Evolutionary conservation across 129 eudicot genomes (phyloP), one percentile per base, ranked within the genome.

Genomic region (Erigeron canadensis): DNA sequence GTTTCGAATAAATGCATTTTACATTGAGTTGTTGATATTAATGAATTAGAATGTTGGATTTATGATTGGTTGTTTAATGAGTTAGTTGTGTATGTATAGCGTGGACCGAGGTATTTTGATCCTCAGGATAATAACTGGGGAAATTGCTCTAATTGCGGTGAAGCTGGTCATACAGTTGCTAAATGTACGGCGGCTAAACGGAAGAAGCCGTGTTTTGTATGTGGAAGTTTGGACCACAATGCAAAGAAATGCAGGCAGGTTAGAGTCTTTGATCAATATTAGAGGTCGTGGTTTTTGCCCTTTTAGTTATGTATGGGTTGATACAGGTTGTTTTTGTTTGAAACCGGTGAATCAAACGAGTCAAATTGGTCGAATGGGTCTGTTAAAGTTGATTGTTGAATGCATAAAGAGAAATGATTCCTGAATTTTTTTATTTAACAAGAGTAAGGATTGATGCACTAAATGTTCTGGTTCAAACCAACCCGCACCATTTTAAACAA

Each of bases 61-160:
- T 58, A 42, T 51, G 47, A 70, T 22, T 10, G 55, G 61, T 64
- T 40, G 78, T 69, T 71, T 42, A 48, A 67, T 59, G 56, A 55
- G 65, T 72, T 85, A 63, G 72, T 77, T 63, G 66, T 74, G 65
- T 83, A 70, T 74, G 65, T 83, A 59, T 87, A 91, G 97, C 85
- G 97, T 60, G 92, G 95, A 19, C 97, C 96, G 18, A 91, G 97
- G 73, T 91, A 91, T 78, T 91, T 88, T 80, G 97, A 91, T 83
- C 91, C 89, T 67, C 91, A 86, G 41, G 97, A 88, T 75, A 82
- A 75, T 67, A 70, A 83, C 55, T 86, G 88, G 96, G 88, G 88
- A 69, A 74, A 87, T 73, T 91, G 97, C 83, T 88, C 64, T 75
- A 88, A 91, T 74, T 91, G 97, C 78, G 95, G 97, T 42, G 95